Base-by-base conservation (phyloP, 306 rosid species). In the Aeschynomene evenia region DNA sequence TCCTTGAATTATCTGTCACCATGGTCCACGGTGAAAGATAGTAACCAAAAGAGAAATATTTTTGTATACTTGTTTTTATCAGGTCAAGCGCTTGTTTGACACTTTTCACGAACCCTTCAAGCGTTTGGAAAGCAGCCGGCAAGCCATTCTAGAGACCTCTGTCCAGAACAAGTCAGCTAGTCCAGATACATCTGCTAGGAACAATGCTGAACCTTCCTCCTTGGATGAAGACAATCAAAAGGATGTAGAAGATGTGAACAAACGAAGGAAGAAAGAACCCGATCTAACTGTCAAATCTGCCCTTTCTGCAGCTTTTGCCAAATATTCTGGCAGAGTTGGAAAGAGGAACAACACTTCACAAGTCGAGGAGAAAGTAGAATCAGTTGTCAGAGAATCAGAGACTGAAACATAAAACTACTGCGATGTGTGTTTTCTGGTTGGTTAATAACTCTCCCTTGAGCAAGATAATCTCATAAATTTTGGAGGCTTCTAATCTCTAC, bases 21-120 rank as follows among this genome's bases (percentile, higher is more conserved):
- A n/a, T 42, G 29, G 34, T 42, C 53, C 39, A 4, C 56, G 20
- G 16, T 52, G 42, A 52, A 55, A 11, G 45, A 21, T 55, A 14
- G 50, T 26, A 37, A 69, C 56, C 22, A 50, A 57, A 39, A 61
- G 54, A 69, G 13, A 24, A 66, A 70, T 66, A 49, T 72, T 60
- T n/a, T 43, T 76, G 63, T 28, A 40, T 43, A 23, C 42, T 23
- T 66, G 45, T 11, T 70, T 36, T 9, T 52, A 39, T 81, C 82
- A 94, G 99, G 99, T 94, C 52, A 88, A 85, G 77, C 95, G 96
- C 70, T 75, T 94, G 80, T 77, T 87, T 37, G 97, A 94, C 72
- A 85, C 97, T 53, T 94, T 88, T 53, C 98, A 91, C 31, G 97
- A 94, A 80, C 98, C 98, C 59, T 94, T 94, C 87, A 90, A 85